Evolutionary conservation across 2,329 filamentous ascomycete species (phyloP), one percentile per base, ranked within the genome.

Genomic region (Talaromyces sp.): DNA sequence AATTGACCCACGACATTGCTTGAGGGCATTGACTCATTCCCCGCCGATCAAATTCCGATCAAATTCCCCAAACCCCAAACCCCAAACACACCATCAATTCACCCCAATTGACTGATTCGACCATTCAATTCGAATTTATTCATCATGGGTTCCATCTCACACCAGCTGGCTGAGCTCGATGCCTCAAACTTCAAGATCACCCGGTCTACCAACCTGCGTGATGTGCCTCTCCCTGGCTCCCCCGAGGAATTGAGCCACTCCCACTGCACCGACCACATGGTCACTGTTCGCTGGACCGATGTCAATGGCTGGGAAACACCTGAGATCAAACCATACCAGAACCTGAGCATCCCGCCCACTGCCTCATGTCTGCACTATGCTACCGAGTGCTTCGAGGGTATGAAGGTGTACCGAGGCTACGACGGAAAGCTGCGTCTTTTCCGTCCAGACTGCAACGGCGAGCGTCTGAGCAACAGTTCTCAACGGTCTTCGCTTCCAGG

Each of bases 361-460:
- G 89, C 90, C 13, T 89, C 86, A 3, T 86, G 86, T 56, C 82
- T 96, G 55, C 91, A 96, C 80, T 96, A 96, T 75, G 91, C 90
- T 10, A 95, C 90, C 43, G 88, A 93, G 74, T 95, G 91, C 73
- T 96, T 95, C 76, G 91, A 96, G 75, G 91, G 91, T 11, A 80
- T 87, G 77, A 96, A 95, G 75, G 84, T 84, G 41, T 84, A 85
- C 70, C 86, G 84, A 67, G 76, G 86, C 70, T 74, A 82, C 61
- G 88, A 93, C 70, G 87, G 86, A 64, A 83, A 82, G 65, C 81
- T 92, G 50, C 86, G 89, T 54, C 77, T 92, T 51, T 93, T 93
- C 82, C 86, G 89, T n/a, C 87, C 89, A 0, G 78, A 86, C 61
- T 81, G 84, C 68, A 93, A 93, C 74, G 84, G 85, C 65, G 78